phyloP scores from a whole-genome alignment of 2,329 filamentous ascomycete species.

The Colletotrichum cuscutae region DNA sequence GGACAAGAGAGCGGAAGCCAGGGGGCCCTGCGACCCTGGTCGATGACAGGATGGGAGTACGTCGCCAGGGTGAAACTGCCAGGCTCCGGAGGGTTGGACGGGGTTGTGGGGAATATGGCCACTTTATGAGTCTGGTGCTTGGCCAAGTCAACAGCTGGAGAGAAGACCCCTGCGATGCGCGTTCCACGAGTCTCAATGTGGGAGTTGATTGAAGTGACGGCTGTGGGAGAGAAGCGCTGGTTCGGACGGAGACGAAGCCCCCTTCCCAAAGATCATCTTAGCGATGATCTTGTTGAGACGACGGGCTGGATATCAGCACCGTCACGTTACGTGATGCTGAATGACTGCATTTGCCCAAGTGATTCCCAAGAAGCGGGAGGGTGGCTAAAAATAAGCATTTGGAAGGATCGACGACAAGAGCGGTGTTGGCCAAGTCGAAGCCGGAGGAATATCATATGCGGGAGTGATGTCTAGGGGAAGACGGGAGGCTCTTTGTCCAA shows the following conservation, averaged over 20 bases:
- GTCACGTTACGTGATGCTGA: background rate
- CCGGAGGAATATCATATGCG: slow-evolving; percentile 13
- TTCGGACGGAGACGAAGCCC: slow-evolving; percentile 25
- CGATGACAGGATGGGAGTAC: slow-evolving; percentile 29
- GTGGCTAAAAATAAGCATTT: slow-evolving; percentile 21
- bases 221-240: background rate
- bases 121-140: slow-evolving; percentile 24
- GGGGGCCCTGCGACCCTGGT: slow-evolving; percentile 16
- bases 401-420: slow-evolving; percentile 17
- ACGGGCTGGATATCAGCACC: background rate
- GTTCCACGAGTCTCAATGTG: slow-evolving; percentile 22
- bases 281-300: slow-evolving; percentile 14
- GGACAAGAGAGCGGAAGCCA: background rate
- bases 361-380: background rate
- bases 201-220: background rate
- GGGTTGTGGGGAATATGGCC: slow-evolving; percentile 30
- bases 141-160: slow-evolving; percentile 5
- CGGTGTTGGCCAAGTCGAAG: background rate
- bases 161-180: slow-evolving; percentile 4
- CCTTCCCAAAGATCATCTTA: slow-evolving; percentile 3
- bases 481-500: slow-evolving; percentile 14
- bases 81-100: slow-evolving; percentile 26
- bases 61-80: slow-evolving; percentile 30
- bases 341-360: background rate
- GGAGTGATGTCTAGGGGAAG: slow-evolving; percentile 7